These are phyloP conservation scores for Trypanosomatidae sp. DNA, from an alignment of 208 protist genomes.

Conservation along the genomic window DNA sequence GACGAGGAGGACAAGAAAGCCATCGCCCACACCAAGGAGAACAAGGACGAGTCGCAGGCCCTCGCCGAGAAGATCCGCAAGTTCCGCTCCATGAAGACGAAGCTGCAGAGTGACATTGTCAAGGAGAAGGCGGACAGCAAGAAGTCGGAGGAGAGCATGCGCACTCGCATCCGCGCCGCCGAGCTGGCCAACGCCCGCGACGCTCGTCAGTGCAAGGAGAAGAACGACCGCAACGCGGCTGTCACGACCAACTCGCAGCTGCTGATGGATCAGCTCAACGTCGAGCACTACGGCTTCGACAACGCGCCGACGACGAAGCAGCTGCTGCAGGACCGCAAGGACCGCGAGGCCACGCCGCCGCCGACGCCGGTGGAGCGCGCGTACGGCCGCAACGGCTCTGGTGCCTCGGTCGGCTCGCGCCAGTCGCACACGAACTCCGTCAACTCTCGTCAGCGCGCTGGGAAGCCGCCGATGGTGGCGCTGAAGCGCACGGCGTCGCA, in stretches of 20 bases:
- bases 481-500: constrained; percentile 44
- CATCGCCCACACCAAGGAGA: constrained; percentile 51
- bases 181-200: constrained; percentile 64
- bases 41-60: no score
- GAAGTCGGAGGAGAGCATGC: constrained; percentile 44
- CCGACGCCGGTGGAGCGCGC: not conserved
- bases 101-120: constrained; percentile 54
- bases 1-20: no score
- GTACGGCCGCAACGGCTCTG: constrained; percentile 17
- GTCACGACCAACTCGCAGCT: constrained; percentile 69
- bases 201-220: constrained; percentile 56
- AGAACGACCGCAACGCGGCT: constrained; percentile 67
- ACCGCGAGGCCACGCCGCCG: constrained; percentile 35
- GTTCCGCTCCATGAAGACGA: constrained; percentile 62
- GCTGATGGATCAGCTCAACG: constrained; percentile 75
- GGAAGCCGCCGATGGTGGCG: constrained; percentile 38
- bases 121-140: no score
- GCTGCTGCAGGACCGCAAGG: constrained; percentile 56
- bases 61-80: constrained; percentile 66
- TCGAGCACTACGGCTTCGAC: constrained; percentile 74
- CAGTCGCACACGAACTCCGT: constrained; percentile 30
- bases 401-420: constrained; percentile 9
- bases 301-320: constrained; percentile 52
- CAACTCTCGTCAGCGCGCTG: constrained; percentile 18
- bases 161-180: constrained; percentile 36